Evolutionary conservation across 352 stramenopile genomes (phyloP), one percentile per base, ranked within the genome.

Genomic region (Phytophthora fragariae): DNA sequence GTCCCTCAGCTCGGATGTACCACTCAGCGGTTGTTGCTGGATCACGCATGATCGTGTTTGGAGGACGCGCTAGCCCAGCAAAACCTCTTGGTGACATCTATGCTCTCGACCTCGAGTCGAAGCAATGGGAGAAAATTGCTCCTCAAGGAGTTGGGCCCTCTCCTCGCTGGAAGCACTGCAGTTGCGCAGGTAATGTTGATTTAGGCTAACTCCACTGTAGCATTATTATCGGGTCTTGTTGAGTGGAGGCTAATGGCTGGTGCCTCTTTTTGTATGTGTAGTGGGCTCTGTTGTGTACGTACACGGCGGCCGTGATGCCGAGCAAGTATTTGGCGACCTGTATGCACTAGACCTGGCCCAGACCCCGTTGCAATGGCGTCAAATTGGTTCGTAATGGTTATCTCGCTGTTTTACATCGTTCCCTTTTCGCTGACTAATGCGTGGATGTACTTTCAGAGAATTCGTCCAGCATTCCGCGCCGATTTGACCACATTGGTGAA

Each of bases 101-200:
- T 60, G 62, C 73, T 14, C 82, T 95, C 35, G 68, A 94, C 44
- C 56, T 93, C 4, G 62, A 74, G 21, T 80, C 75, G 10, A 82
- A 82, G 47, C 65, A 37, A 29, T 94, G 85, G 88, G 69, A 80
- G 17, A 61, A 73, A 33, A 46, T 91, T 9, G 19, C 49, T 24
- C 53, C 78, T 1, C 33, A 68, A 29, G 82, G 77, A 39, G 31
- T 57, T 19, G 21, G 57, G 0, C 87, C 90, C 5, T 85, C 75
- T 10, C 79, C 90, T 3, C 84, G 90, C 27, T 97, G 88, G 83
- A 94, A 94, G 55, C 90, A 97, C 77, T 84, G 82, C 4, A 76
- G 73, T 35, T 86, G 79, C 57, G 75, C 83, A 11, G 85, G 88
- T 94, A 81, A 58, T 72, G 70, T 33, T 2, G 33, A n/a, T n/a